phyloP scores from a whole-genome alignment of 2,329 filamentous ascomycete genomes.

The Orbilia javanica region DNA sequence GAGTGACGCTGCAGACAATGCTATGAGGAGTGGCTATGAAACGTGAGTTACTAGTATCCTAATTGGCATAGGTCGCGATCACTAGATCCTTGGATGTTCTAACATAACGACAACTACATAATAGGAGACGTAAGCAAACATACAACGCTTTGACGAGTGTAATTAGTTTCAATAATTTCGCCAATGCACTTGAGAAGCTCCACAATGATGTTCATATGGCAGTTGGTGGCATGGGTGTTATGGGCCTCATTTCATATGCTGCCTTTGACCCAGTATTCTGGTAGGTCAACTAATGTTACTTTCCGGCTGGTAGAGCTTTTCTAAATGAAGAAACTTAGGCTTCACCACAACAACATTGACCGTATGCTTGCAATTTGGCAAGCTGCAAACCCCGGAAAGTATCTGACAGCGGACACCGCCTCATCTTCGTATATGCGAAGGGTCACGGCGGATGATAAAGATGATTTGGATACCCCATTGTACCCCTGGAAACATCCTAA shows the following conservation, averaged over 20 bases:
- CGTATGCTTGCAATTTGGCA: slow-evolving; percentile 63
- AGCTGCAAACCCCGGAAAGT: slow-evolving; percentile 59
- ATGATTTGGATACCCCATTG: slow-evolving; percentile 58
- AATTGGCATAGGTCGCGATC: neutral
- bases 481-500: slow-evolving; percentile 60
- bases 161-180: slow-evolving; percentile 57
- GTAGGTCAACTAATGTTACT: neutral
- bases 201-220: slow-evolving; percentile 61
- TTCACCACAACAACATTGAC: slow-evolving; percentile 61
- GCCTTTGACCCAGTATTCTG: slow-evolving; percentile 63
- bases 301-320: neutral
- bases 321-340: slow-evolving; percentile 19
- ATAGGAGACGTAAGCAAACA: slow-evolving; percentile 59
- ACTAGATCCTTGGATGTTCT: neutral
- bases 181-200: slow-evolving; percentile 60
- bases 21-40: slow-evolving; percentile 58
- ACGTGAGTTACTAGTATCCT: slow-evolving; percentile 20
- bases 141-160: slow-evolving; percentile 59
- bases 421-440: slow-evolving; percentile 57
- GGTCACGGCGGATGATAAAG: slow-evolving; percentile 3
- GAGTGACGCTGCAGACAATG: slow-evolving; percentile 50
- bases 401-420: slow-evolving; percentile 44
- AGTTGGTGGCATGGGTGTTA: slow-evolving; percentile 60
- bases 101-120: neutral
- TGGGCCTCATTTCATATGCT: slow-evolving; percentile 61